A percentile compares a stretch with the other conserved stretches of the same genome.
These are phyloP conservation scores for Gryganskiella cystojenkinii DNA, from an alignment of 192 early-diverging fungal species.

Conservation along the genomic window DNA sequence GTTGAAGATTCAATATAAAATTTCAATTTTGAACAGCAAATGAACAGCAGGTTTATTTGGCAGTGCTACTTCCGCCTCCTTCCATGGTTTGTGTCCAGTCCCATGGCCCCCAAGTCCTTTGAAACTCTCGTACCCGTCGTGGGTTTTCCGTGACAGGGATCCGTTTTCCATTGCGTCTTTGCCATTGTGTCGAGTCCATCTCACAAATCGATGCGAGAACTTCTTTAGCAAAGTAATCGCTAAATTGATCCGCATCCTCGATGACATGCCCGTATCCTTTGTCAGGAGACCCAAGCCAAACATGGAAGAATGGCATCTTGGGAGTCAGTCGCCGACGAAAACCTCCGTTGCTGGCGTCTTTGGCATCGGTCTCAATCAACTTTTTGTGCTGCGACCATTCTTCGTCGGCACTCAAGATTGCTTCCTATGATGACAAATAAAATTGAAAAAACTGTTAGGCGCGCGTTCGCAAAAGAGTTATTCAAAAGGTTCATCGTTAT, in stretches of 20 bases:
- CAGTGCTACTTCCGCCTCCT: not conserved
- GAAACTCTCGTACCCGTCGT: constrained; percentile 62
- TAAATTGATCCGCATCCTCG: constrained; percentile 85
- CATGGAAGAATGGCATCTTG: constrained; percentile 95
- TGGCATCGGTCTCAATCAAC: constrained; percentile 71
- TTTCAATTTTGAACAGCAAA: not conserved
- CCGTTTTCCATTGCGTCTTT: constrained; percentile 67
- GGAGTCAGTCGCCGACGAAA: constrained; percentile 78
- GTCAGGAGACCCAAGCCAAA: constrained; percentile 90
- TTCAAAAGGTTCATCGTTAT: no score
- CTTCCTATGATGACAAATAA: constrained; percentile 66
- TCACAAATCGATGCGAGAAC: constrained; percentile 42
- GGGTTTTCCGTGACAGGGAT: constrained; percentile 65
- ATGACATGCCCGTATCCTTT: constrained; percentile 96
- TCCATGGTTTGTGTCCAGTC: constrained; percentile 87
- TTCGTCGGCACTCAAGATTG: constrained; percentile 76
- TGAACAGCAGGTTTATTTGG: not conserved
- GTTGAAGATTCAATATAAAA: constrained; percentile 5
- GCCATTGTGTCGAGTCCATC: constrained; percentile 44
- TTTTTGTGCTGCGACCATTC: constrained; percentile 93
- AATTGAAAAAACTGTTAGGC: not conserved
- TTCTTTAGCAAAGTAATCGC: constrained; percentile 85
- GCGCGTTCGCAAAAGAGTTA: no score
- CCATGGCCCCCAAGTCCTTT: constrained; percentile 79
- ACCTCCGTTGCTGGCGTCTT: constrained; percentile 58